Evolutionary conservation across 345 rosid species (phyloP).

Genomic region (Adansonia digitata): DNA sequence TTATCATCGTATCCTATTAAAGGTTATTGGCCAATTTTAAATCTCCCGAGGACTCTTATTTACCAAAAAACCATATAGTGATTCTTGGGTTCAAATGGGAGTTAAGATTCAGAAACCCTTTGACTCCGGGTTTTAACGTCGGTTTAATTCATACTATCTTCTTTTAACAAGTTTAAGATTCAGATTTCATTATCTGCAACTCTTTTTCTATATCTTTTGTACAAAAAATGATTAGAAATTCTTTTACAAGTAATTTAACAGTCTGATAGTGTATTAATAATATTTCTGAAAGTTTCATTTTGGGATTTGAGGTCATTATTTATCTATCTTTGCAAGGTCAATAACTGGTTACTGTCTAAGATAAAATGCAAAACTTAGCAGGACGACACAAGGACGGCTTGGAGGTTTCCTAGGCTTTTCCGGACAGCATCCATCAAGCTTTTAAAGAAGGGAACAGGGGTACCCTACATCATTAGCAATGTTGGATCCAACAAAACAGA

Average conservation of each 20-base stretch:
- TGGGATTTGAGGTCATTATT: no score
- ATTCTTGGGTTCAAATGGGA: background rate
- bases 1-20: background rate
- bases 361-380: background rate
- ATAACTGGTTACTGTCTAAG: background rate
- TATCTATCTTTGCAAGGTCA: background rate
- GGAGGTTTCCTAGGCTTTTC: background rate
- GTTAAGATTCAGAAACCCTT: background rate
- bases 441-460: background rate
- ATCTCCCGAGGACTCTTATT: background rate
- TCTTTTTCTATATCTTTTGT: no score
- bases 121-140: no score
- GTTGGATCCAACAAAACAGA: background rate
- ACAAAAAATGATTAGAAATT: no score
- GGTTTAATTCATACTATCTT: no score
- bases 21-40: no score
- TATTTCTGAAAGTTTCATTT: no score
- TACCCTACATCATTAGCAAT: constrained; percentile 4
- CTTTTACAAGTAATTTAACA: no score
- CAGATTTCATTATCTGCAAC: no score
- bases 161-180: no score
- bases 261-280: no score
- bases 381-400: background rate
- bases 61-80: background rate
- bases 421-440: constrained; percentile 1